These are phyloP conservation scores for Biscogniauxia sp. DNA, from an alignment of 2,329 filamentous ascomycete species.

Conservation along the genomic window DNA sequence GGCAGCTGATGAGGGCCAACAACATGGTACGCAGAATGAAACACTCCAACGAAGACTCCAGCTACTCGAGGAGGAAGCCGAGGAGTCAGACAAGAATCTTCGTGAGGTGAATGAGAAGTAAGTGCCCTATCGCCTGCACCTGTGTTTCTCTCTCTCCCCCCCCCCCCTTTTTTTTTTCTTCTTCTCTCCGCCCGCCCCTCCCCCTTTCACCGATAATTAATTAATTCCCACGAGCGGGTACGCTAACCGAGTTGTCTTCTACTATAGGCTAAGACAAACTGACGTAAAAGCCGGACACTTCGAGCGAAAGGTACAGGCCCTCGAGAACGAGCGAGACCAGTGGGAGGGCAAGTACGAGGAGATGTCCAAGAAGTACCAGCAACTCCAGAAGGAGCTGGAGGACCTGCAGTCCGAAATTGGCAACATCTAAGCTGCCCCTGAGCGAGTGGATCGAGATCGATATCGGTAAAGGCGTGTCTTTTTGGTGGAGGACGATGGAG, in stretches of 20 bases:
- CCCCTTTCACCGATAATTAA: background rate
- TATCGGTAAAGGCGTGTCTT: constrained; percentile 3
- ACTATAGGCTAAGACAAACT: constrained; percentile 85
- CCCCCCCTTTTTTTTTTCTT: background rate
- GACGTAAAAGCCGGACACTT: constrained; percentile 99
- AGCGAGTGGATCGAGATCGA: constrained; percentile 5
- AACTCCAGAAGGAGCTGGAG: constrained; percentile 67
- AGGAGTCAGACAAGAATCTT: constrained; percentile 93
- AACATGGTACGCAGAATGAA: constrained; percentile 88
- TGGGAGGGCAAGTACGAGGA: constrained; percentile 99
- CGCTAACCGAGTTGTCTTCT: background rate
- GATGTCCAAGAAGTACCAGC: constrained; percentile 91
- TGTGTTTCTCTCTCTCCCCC: background rate
- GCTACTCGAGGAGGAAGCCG: constrained; percentile 95
- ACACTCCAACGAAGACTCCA: constrained; percentile 87
- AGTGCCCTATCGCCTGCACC: constrained; percentile 35
- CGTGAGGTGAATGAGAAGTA: constrained; percentile 99
- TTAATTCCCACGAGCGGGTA: background rate
- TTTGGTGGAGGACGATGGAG: constrained; percentile 14
- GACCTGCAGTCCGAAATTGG: constrained; percentile 89
- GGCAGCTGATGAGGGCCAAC: constrained; percentile 74
- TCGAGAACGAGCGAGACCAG: constrained; percentile 86
- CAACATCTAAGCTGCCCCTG: constrained; percentile 67
- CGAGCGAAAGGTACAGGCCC: constrained; percentile 97
- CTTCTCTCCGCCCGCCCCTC: constrained; percentile 1